Evolutionary conservation across 2,329 filamentous ascomycete species (phyloP).

Genomic region (Lomentospora prolificans): DNA sequence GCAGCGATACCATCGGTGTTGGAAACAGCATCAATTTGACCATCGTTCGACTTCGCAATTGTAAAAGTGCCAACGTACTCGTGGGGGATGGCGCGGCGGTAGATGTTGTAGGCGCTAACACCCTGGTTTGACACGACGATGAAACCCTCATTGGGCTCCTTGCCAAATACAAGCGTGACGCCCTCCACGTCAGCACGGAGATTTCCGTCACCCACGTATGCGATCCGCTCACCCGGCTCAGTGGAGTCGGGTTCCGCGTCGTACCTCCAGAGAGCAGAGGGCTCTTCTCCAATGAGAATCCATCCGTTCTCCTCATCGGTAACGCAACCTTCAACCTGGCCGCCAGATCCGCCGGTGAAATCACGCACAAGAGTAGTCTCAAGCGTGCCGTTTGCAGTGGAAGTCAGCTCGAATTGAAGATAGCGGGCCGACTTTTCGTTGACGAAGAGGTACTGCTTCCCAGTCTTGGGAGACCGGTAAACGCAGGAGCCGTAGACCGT

Average conservation of each 20-base stretch:
- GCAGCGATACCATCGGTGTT: constrained; percentile 43
- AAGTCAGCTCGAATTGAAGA: constrained; percentile 40
- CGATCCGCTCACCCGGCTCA: constrained; percentile 24
- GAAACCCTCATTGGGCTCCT: constrained; percentile 32
- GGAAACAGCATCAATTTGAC: constrained; percentile 36
- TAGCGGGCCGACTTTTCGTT: constrained; percentile 44
- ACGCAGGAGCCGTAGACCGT: constrained; percentile 42
- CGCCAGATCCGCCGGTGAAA: constrained; percentile 39
- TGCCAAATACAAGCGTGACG: constrained; percentile 38
- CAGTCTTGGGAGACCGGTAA: constrained; percentile 35
- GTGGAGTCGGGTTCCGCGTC: constrained; percentile 35
- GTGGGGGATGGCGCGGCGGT: constrained; percentile 37
- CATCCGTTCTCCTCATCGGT: constrained; percentile 39
- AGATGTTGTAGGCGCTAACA: constrained; percentile 41
- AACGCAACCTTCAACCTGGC: constrained; percentile 45
- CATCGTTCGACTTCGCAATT: constrained; percentile 29
- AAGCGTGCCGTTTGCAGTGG: constrained; percentile 28
- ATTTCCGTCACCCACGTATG: constrained; percentile 33
- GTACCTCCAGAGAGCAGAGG: constrained; percentile 41
- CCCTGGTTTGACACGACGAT: constrained; percentile 43
- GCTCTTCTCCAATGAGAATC: constrained; percentile 42
- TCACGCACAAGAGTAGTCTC: constrained; percentile 37
- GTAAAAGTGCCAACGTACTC: constrained; percentile 39
- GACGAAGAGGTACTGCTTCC: constrained; percentile 43
- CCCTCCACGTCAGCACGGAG: constrained; percentile 46